Conservation (phyloP, 768 basidiomycete genomes). For the Lactarius quietus region DNA sequence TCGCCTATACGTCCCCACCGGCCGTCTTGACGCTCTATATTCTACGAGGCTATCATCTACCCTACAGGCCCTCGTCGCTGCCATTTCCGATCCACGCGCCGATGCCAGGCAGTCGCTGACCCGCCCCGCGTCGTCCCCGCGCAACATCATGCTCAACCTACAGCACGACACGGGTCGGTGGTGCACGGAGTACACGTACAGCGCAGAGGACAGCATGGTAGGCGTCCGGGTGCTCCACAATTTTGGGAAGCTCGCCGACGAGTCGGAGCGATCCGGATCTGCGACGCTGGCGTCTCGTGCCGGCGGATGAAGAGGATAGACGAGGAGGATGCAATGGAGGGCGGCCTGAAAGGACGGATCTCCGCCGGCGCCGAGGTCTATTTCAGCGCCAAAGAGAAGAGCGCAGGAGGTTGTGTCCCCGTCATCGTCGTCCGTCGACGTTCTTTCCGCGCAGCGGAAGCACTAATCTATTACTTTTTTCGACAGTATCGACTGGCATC, state of each 20-base stretch:
- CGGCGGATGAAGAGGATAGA: constrained; percentile 70
- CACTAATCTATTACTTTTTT: neutral
- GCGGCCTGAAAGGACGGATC: constrained; percentile 85
- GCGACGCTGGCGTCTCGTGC: constrained; percentile 22
- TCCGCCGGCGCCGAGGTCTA: constrained; percentile 93
- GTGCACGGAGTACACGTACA: constrained; percentile 93
- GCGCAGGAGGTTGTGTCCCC: constrained; percentile 75
- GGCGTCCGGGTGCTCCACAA: constrained; percentile 87
- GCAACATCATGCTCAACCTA: constrained; percentile 76
- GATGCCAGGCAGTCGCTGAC: constrained; percentile 40
- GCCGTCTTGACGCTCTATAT: constrained; percentile 86
- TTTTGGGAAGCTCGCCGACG: constrained; percentile 65
- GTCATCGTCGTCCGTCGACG: neutral
- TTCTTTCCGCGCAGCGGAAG: neutral
- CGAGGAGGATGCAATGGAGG: constrained; percentile 90
- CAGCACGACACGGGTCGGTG: constrained; percentile 92
- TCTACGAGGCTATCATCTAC: constrained; percentile 77
- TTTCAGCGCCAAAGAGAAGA: constrained; percentile 88
- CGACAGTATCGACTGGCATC: constrained; percentile 82
- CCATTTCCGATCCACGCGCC: constrained; percentile 77
- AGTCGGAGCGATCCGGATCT: constrained; percentile 32
- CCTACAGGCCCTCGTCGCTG: constrained; percentile 76
- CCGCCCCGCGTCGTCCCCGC: constrained; percentile 45
- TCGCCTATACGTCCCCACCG: constrained; percentile 83
- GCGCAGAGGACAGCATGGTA: constrained; percentile 92